Evolutionary conservation across 768 basidiomycete genomes (phyloP).

Genomic region (Pleurotus eryngii): DNA sequence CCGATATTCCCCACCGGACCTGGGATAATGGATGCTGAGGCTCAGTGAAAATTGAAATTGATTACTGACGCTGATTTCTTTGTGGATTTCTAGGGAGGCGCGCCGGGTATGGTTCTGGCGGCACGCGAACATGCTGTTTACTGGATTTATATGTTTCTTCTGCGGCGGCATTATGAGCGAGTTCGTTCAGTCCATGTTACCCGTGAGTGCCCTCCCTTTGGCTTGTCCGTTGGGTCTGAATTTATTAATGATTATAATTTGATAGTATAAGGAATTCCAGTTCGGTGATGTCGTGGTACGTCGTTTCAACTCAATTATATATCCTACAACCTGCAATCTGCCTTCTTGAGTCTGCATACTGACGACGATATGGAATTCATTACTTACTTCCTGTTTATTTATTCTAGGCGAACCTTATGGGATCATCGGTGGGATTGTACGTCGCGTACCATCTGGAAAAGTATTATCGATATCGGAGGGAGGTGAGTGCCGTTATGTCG

Average conservation of each 20-base stretch:
- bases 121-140: conserved; percentile 64
- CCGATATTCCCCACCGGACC: too few species aligned
- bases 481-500: conserved; percentile 39
- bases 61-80: background rate
- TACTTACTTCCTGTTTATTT: background rate
- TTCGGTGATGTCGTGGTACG: conserved; percentile 66
- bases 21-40: background rate
- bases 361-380: too few species aligned
- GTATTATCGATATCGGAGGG: conserved; percentile 75
- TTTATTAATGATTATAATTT: background rate
- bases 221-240: too few species aligned
- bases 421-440: conserved; percentile 67
- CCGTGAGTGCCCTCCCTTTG: conserved; percentile 40
- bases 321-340: background rate
- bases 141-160: conserved; percentile 68
- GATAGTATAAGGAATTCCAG: conserved; percentile 69
- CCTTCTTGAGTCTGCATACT: background rate
- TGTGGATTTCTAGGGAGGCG: conserved; percentile 51
- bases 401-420: conserved; percentile 71
- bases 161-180: conserved; percentile 82
- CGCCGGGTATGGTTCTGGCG: conserved; percentile 89
- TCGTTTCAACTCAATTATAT: conserved; percentile 8
- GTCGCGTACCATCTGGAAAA: conserved; percentile 65
- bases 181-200: conserved; percentile 74
- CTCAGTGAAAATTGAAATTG: too few species aligned